Evolutionary conservation across 2,329 filamentous ascomycete genomes (phyloP).

Genomic region (Cercospora zeina): DNA sequence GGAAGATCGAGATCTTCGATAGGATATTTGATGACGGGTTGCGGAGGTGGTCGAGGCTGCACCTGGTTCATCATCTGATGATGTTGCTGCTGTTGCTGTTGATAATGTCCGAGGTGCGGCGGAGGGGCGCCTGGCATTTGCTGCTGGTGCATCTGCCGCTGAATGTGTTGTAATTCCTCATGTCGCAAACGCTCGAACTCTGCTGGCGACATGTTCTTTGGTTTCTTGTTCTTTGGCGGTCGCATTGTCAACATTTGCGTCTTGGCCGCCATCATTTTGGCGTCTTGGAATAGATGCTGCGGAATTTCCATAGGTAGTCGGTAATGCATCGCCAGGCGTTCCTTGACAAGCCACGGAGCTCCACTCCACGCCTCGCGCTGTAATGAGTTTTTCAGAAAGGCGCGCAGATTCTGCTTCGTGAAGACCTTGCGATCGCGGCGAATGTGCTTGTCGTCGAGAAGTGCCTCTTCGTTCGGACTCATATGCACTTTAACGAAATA

Average conservation of each 20-base stretch:
- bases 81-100: conserved; percentile 37
- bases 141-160: conserved; percentile 30
- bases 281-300: conserved; percentile 76
- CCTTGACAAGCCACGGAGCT: conserved; percentile 94
- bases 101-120: conserved; percentile 21
- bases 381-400: conserved; percentile 95
- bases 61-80: conserved; percentile 23
- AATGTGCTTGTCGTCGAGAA: conserved; percentile 80
- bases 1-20: conserved; percentile 89
- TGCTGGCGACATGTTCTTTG: conserved; percentile 27
- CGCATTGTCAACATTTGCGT: conserved; percentile 33
- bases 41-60: conserved; percentile 56
- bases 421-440: conserved; percentile 87
- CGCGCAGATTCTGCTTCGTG: conserved; percentile 88
- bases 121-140: conserved; percentile 41
- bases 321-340: conserved; percentile 77
- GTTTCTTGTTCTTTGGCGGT: conserved; percentile 30
- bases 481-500: conserved; percentile 78
- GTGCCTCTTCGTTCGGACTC: conserved; percentile 65
- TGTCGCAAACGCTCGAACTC: conserved; percentile 31
- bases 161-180: conserved; percentile 24
- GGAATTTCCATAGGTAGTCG: conserved; percentile 87
- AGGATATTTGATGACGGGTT: conserved; percentile 84
- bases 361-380: conserved; percentile 88
- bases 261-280: conserved; percentile 52